Evolutionary conservation across 2,329 filamentous ascomycete genomes (phyloP).

Genomic region (Arachnomyces sp.): DNA sequence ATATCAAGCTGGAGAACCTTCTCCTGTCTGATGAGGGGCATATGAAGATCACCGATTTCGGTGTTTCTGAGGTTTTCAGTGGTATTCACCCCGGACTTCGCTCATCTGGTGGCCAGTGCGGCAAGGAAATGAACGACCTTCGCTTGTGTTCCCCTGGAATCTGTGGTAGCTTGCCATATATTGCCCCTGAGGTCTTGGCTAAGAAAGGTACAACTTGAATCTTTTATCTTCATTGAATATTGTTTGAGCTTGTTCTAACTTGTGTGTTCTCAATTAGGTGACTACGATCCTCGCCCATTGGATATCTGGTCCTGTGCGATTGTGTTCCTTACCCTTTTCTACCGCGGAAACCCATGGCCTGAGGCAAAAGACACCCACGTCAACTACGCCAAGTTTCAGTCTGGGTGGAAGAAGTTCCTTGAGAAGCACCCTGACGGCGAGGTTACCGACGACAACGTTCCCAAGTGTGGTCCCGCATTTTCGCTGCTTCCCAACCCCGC

Average conservation of each 20-base stretch:
- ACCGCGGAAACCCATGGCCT: slow-evolving; percentile 66
- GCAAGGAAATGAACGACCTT: slow-evolving; percentile 62
- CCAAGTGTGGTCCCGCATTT: slow-evolving; percentile 60
- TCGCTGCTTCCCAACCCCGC: slow-evolving; percentile 57
- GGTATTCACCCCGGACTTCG: slow-evolving; percentile 73
- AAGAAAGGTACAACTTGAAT: slow-evolving; percentile 44
- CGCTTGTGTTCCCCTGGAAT: slow-evolving; percentile 70
- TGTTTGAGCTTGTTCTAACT: background rate
- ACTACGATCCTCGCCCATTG: slow-evolving; percentile 67
- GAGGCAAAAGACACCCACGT: slow-evolving; percentile 52
- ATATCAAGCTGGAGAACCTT: slow-evolving; percentile 85
- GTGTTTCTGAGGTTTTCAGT: slow-evolving; percentile 77
- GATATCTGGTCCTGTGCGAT: slow-evolving; percentile 85
- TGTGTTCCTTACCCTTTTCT: slow-evolving; percentile 70
- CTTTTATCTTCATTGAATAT: slow-evolving; percentile 6
- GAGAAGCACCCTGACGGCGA: slow-evolving; percentile 45
- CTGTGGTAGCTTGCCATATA: slow-evolving; percentile 78
- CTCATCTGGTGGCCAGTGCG: slow-evolving; percentile 65
- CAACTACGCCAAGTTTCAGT: slow-evolving; percentile 59
- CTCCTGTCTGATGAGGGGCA: slow-evolving; percentile 71
- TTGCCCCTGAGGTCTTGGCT: slow-evolving; percentile 73
- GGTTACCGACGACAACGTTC: slow-evolving; percentile 56
- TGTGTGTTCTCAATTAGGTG: slow-evolving; percentile 24
- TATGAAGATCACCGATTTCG: slow-evolving; percentile 87
- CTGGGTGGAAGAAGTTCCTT: slow-evolving; percentile 64